Evolutionary conservation across 805 yeast genomes (phyloP), one percentile per base, ranked within the genome.

Genomic region (Candida silvatica): DNA sequence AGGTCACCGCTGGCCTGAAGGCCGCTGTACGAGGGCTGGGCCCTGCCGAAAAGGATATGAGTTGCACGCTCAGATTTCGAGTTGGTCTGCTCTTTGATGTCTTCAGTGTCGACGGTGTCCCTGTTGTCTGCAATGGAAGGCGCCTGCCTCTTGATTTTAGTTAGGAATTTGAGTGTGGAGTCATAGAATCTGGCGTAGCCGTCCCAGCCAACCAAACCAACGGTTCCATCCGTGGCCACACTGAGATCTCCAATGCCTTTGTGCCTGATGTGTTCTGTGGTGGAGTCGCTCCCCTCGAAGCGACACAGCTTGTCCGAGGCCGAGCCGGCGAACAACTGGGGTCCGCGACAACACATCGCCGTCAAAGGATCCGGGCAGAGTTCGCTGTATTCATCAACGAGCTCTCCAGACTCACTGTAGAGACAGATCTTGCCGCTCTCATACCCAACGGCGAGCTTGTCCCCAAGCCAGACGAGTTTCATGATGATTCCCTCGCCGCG

Each of bases 401-500:
- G n/a, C n/a, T n/a, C n/a, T n/a, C n/a, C n/a, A n/a, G n/a, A n/a
- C n/a, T n/a, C n/a, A n/a, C n/a, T n/a, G n/a, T n/a, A n/a, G n/a
- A n/a, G n/a, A n/a, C n/a, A n/a, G 11, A 22, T 8, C 24, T 16
- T 12, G 0, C 95, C 94, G 14, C 82, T 77, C 51, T 84, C 95
- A 48, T 70, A 84, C 1, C 94, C 95, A 5, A 79, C 61, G 14
- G 55, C 54, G 14, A 74, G 47, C 7, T 51, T 41, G 2, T 48
- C 44, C 8, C 45, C 46, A 1, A 67, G 45, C 54, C 73, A 67
- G 1, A 48, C 40, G 3, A 80, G 45, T 31, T 64, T 68, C 86
- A 85, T 81, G 11, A 80, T 69, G 27, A 82, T 79, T 2, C 94
- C 94, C 23, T 71, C 64, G 12, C 66, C 73, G 7, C 27, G 29